A percentile compares a stretch with the other conserved stretches of the same genome.
These are phyloP conservation scores for Ceratobasidium sp. DNA, from an alignment of 1,284 basidiomycete species.

Conservation along the genomic window DNA sequence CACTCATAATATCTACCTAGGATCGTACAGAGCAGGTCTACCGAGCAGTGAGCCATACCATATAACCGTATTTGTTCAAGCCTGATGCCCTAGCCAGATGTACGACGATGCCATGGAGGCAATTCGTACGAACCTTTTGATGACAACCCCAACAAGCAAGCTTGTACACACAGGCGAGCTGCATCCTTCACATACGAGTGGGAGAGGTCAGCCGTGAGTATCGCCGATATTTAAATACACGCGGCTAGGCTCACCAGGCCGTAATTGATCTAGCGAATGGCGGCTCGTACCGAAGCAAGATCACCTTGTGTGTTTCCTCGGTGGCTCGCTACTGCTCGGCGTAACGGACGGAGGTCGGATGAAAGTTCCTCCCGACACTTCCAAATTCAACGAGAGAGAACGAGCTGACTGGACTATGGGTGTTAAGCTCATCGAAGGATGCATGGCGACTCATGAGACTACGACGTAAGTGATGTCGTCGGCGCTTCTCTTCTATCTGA, in stretches of 20 bases:
- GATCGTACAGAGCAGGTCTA: slow-evolving; percentile 82
- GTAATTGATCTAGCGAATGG: slow-evolving; percentile 65
- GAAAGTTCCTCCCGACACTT: slow-evolving; percentile 68
- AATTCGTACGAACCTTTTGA: slow-evolving; percentile 79
- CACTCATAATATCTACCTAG: slow-evolving; percentile 55
- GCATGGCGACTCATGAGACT: slow-evolving; percentile 87
- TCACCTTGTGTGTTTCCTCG: slow-evolving; percentile 96
- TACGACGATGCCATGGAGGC: slow-evolving; percentile 86
- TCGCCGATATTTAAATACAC: neutral
- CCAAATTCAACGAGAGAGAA: slow-evolving; percentile 66
- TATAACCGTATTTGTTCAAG: neutral
- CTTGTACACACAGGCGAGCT: slow-evolving; percentile 88
- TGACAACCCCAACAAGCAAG: slow-evolving; percentile 65
- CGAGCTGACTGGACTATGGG: slow-evolving; percentile 86
- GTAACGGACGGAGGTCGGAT: slow-evolving; percentile 75
- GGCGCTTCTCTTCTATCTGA: slow-evolving; percentile 17
- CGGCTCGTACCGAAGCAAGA: slow-evolving; percentile 87
- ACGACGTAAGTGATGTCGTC: slow-evolving; percentile 68
- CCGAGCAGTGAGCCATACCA: slow-evolving; percentile 63
- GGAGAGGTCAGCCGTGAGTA: slow-evolving; percentile 52
- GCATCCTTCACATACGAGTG: slow-evolving; percentile 51
- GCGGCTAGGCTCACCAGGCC: slow-evolving; percentile 1
- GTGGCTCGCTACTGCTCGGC: slow-evolving; percentile 89
- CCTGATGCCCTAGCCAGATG: slow-evolving; percentile 64
- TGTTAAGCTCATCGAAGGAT: slow-evolving; percentile 83